phyloP scores from a whole-genome alignment of 177 flowering plant genomes.

The Tripterygium wilfordii region DNA sequence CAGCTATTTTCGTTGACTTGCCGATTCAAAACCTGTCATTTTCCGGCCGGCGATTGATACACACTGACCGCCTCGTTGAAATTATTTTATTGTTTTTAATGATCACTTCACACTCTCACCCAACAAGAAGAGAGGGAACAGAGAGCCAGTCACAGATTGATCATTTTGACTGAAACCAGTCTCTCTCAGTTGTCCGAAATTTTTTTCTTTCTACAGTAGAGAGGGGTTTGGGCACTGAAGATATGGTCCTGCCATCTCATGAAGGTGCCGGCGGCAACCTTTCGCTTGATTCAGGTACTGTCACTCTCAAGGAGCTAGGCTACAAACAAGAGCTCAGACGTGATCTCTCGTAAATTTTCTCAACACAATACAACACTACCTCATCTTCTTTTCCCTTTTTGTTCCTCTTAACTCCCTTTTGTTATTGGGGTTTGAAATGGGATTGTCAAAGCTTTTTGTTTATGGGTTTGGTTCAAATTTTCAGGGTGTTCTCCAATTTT shows the following conservation, averaged over 20 bases:
- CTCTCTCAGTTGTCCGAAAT: neutral
- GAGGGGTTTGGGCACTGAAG: conserved; percentile 16
- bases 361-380: too few species aligned
- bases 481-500: conserved; percentile 83
- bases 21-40: too few species aligned
- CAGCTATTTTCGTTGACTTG: too few species aligned
- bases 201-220: neutral
- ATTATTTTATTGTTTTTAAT: too few species aligned
- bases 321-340: conserved; percentile 90
- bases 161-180: too few species aligned
- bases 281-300: conserved; percentile 45
- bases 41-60: too few species aligned
- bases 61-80: too few species aligned
- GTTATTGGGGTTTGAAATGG: conserved; percentile 2
- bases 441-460: too few species aligned
- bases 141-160: too few species aligned
- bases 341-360: conserved; percentile 66
- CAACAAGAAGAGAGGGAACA: too few species aligned
- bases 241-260: conserved; percentile 17
- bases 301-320: conserved; percentile 65
- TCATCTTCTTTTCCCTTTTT: conserved; percentile 1
- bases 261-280: conserved; percentile 14
- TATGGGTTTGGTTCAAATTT: conserved; percentile 18
- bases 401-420: neutral
- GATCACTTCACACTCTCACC: too few species aligned